A percentile compares a stretch with the other conserved stretches of the same genome.
phyloP scores from a whole-genome alignment of 306 rosid species.

The Boehmeria nivea region DNA sequence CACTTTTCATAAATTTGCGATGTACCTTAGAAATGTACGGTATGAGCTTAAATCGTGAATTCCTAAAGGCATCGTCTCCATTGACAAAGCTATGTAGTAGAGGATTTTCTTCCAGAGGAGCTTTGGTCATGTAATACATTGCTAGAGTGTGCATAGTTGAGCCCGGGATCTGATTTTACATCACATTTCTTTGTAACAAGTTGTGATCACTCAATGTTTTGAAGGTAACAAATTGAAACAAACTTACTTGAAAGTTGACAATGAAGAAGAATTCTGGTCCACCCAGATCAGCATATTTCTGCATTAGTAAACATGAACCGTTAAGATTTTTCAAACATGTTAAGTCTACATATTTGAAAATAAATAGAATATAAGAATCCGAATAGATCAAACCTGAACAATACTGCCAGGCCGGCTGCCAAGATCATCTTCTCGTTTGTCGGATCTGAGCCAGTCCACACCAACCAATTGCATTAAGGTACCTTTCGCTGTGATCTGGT shows the following conservation, averaged over 20 bases:
- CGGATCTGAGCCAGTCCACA: constrained; percentile 72
- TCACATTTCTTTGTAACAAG: too few species aligned
- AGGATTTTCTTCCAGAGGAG: constrained; percentile 71
- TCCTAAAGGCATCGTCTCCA: constrained; percentile 82
- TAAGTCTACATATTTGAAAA: not conserved
- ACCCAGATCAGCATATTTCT: constrained; percentile 63
- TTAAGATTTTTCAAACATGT: constrained; percentile 7
- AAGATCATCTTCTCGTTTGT: constrained; percentile 62
- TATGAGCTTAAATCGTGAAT: constrained; percentile 85
- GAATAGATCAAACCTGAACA: constrained; percentile 49
- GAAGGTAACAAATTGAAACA: not conserved
- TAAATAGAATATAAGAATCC: not conserved
- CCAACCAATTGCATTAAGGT: constrained; percentile 76
- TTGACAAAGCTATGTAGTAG: constrained; percentile 59
- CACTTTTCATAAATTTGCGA: constrained; percentile 6
- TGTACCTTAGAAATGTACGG: constrained; percentile 88
- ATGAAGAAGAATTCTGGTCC: constrained; percentile 77
- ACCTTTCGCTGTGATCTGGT: constrained; percentile 60
- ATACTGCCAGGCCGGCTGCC: constrained; percentile 61
- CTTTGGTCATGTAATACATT: constrained; percentile 62
- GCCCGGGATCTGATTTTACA: constrained; percentile 76
- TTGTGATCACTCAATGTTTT: not conserved
- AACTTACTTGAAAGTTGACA: constrained; percentile 71
- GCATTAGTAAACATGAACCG: constrained; percentile 14
- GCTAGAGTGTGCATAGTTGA: constrained; percentile 53